phyloP scores from a whole-genome alignment of 139 green algal species.

The Haematococcus lacustris region DNA sequence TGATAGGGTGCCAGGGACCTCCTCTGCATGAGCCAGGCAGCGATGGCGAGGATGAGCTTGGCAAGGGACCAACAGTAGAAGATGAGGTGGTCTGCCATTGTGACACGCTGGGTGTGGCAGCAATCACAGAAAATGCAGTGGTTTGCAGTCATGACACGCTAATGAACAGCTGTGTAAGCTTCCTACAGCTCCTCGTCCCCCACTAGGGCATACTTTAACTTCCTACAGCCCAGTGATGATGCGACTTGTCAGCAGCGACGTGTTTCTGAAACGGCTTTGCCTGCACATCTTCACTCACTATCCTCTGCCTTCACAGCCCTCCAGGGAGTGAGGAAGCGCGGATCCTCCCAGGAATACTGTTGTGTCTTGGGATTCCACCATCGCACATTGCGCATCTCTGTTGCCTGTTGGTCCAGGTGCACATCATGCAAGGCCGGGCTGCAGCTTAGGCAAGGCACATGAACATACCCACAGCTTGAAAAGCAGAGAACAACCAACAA shows the following conservation, averaged over 20 bases:
- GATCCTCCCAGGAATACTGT: conserved; percentile 20
- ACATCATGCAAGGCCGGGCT: not conserved
- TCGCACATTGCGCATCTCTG: conserved; percentile 10
- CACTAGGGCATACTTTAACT: not conserved
- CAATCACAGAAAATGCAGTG: too few relatives aligned
- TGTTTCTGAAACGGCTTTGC: too few relatives aligned
- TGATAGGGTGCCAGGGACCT: not conserved
- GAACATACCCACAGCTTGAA: not conserved
- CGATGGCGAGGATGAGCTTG: not conserved
- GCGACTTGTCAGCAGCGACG: not conserved
- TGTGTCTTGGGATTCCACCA: conserved; percentile 21
- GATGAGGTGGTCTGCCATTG: not conserved
- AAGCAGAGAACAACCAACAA: not conserved
- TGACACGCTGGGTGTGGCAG: too few relatives aligned
- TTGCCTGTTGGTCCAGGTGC: too few relatives aligned
- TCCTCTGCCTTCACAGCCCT: not conserved
- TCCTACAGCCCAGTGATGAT: not conserved
- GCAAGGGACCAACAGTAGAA: not conserved
- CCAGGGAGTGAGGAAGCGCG: not conserved
- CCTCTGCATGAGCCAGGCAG: not conserved
- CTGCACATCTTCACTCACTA: too few relatives aligned
- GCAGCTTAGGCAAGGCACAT: not conserved
- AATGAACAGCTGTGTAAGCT: too few relatives aligned
- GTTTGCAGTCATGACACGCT: too few relatives aligned
- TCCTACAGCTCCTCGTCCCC: not conserved